phyloP scores from a whole-genome alignment of 148 eudicot genomes.

The Rhododendron williamsianum region DNA sequence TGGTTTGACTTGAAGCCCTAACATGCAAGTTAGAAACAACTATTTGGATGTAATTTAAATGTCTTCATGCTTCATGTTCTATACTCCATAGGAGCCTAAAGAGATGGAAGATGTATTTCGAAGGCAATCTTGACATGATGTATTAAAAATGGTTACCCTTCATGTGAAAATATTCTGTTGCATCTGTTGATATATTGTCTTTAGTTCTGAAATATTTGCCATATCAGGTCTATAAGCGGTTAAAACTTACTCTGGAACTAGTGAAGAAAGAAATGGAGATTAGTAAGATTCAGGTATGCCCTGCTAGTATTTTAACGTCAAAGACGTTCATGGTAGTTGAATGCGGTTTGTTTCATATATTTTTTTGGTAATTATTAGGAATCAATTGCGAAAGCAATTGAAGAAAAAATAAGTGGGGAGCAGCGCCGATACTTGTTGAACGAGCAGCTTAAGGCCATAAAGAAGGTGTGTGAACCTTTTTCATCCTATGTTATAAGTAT shows the following conservation, averaged over 20 bases:
- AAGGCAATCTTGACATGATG: not conserved
- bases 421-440: constrained; percentile 93
- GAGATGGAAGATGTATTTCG: not conserved
- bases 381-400: constrained; percentile 96
- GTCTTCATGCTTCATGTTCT: not conserved
- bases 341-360: not conserved
- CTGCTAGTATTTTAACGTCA: not conserved
- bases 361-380: constrained; percentile 40
- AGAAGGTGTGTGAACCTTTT: constrained; percentile 48
- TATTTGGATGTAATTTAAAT: not conserved
- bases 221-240: constrained; percentile 72
- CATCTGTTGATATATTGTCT: not conserved
- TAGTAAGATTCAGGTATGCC: constrained; percentile 89
- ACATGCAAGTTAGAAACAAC: not conserved
- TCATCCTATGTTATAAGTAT: not conserved
- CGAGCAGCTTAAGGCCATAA: constrained; percentile 96
- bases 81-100: not conserved
- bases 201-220: constrained; percentile 14
- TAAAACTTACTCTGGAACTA: constrained; percentile 75
- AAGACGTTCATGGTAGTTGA: not conserved
- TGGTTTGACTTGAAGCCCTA: not conserved
- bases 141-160: not conserved
- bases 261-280: constrained; percentile 99
- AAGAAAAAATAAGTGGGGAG: constrained; percentile 97
- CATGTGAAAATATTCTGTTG: not conserved